These are phyloP conservation scores for Botrytis sinoallii DNA, from an alignment of 2,329 filamentous ascomycete species.

Conservation along the genomic window DNA sequence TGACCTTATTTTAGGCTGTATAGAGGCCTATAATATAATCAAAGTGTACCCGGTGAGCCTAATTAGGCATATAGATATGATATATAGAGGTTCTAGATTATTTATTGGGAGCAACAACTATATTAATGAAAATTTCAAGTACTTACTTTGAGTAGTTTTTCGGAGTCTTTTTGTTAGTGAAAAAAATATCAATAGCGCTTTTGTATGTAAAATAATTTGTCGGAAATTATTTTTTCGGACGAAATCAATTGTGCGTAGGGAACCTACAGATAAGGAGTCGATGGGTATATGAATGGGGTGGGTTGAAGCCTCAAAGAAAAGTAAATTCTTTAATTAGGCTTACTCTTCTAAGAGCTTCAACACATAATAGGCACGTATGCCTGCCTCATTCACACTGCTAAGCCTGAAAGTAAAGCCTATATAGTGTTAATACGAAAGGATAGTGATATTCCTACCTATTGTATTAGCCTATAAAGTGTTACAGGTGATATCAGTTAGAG, in stretches of 20 bases:
- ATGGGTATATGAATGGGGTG: constrained; percentile 1
- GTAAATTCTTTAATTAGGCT: background rate
- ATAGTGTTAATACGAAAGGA: background rate
- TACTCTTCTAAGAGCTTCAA: background rate
- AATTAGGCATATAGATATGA: background rate
- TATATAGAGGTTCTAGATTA: background rate
- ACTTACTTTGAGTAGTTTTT: background rate
- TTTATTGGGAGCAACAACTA: background rate
- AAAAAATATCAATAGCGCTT: background rate
- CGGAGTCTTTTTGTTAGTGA: background rate
- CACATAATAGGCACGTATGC: background rate
- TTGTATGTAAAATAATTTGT: background rate
- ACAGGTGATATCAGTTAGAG: background rate
- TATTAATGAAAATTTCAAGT: background rate
- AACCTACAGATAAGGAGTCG: background rate
- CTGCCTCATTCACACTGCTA: background rate
- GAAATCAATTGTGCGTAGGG: background rate
- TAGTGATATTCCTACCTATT: background rate
- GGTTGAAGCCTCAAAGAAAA: background rate
- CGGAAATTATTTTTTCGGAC: background rate
- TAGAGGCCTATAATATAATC: background rate
- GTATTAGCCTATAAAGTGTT: background rate
- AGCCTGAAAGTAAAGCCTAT: background rate
- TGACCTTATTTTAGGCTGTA: background rate
- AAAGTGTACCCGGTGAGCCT: background rate